Percentiles rank a stretch among this genome's conserved stretches.
These are phyloP conservation scores for Physaria fendleri DNA, from an alignment of 345 rosid genomes.

Conservation along the genomic window DNA sequence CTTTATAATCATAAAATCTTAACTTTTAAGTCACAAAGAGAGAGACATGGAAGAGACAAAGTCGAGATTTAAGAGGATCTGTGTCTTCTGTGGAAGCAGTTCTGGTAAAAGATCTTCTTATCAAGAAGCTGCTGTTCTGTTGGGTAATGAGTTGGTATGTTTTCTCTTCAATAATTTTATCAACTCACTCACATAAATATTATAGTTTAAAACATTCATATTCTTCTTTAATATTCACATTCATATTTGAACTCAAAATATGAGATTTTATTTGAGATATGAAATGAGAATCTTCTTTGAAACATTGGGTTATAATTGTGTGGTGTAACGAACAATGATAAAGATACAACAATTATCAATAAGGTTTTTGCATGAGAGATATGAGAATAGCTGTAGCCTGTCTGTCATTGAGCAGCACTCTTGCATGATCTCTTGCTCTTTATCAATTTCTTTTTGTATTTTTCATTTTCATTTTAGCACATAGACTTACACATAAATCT, in stretches of 20 bases:
- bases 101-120: constrained; percentile 31
- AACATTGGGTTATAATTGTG: constrained; percentile 19
- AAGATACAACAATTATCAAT: no score
- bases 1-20: no score
- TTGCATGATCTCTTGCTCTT: constrained; percentile 91
- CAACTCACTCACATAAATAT: background rate
- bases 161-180: no score
- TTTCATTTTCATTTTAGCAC: background rate
- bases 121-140: constrained; percentile 43
- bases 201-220: background rate
- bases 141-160: constrained; percentile 74
- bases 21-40: constrained; percentile 21
- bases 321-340: constrained; percentile 38
- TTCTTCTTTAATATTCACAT: no score
- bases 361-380: no score
- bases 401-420: constrained; percentile 92
- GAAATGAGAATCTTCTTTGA: constrained; percentile 12
- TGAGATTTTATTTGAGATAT: constrained; percentile 7
- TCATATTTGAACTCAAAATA: no score
- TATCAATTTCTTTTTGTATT: constrained; percentile 9
- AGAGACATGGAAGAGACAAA: constrained; percentile 29
- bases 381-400: constrained; percentile 66
- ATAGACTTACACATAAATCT: constrained; percentile 6
- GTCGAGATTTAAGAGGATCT: constrained; percentile 31
- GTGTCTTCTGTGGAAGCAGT: constrained; percentile 35